A percentile compares a stretch with the other conserved stretches of the same genome.
phyloP scores from a whole-genome alignment of 805 yeast genomes.

The Yamadazyma insecticola region DNA sequence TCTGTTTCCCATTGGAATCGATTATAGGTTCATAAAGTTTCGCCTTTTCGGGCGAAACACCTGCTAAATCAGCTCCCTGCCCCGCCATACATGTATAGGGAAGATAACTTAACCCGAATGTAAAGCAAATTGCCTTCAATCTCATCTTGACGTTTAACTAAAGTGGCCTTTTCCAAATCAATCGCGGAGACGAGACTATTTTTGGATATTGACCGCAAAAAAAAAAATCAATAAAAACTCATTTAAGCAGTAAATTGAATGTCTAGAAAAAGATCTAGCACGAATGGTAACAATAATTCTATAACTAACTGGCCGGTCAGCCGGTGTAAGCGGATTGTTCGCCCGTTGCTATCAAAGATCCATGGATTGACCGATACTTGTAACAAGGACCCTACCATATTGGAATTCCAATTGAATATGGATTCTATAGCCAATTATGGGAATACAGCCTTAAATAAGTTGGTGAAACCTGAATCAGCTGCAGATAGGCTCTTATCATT shows the following conservation, averaged over 20 bases:
- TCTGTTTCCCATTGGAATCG: conserved; percentile 29
- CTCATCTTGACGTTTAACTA: not conserved
- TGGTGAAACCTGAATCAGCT: conserved; percentile 14
- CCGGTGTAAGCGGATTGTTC: conserved; percentile 29
- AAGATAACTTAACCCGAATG: too few relatives aligned
- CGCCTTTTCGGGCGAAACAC: conserved; percentile 37
- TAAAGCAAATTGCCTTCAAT: too few relatives aligned
- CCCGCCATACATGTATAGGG: too few relatives aligned
- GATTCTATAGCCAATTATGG: not conserved
- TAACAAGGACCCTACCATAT: conserved; percentile 19
- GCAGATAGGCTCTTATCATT: conserved; percentile 20
- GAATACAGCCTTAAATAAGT: not conserved
- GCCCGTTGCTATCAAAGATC: conserved; percentile 34
- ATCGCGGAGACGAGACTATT: too few relatives aligned
- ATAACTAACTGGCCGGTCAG: too few relatives aligned
- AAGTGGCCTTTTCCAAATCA: not conserved
- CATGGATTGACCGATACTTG: conserved; percentile 27
- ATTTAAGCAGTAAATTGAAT: too few relatives aligned
- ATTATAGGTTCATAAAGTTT: conserved; percentile 47
- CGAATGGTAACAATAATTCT: too few relatives aligned
- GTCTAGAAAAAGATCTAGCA: too few relatives aligned
- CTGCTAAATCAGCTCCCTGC: conserved; percentile 16
- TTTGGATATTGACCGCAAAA: too few relatives aligned
- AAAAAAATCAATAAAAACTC: too few relatives aligned
- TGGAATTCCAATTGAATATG: conserved; percentile 1